phyloP scores from a whole-genome alignment of 768 basidiomycete species.

The Hypholoma fasciculare region DNA sequence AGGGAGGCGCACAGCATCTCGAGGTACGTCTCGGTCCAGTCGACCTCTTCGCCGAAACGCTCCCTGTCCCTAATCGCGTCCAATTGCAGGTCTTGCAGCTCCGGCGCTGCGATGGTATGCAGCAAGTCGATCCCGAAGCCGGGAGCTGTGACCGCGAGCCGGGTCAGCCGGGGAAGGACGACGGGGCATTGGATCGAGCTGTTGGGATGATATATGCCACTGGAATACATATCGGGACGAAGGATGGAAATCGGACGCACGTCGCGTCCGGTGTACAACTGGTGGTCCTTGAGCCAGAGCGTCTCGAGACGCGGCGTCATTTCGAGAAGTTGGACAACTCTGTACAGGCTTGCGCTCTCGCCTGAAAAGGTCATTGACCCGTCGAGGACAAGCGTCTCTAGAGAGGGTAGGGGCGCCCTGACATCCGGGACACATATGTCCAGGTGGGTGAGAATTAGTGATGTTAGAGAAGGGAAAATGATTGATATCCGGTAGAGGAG shows the following conservation, averaged over 20 bases:
- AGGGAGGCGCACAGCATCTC: background rate
- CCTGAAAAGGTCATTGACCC: background rate
- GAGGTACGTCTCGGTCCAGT: background rate
- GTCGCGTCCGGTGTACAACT: background rate
- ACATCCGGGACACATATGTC: no score
- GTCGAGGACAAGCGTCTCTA: background rate
- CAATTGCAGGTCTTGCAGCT: conserved; percentile 1
- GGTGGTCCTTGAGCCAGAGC: background rate
- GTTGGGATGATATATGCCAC: background rate
- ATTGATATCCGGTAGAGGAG: no score
- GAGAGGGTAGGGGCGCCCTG: background rate
- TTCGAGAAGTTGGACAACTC: background rate
- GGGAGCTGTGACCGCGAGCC: background rate
- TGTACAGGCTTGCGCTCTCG: background rate
- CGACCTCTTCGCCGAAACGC: background rate
- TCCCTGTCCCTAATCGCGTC: background rate
- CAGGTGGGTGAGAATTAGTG: no score
- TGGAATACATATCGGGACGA: background rate
- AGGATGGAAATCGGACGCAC: background rate
- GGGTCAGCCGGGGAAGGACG: background rate
- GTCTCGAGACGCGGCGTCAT: background rate
- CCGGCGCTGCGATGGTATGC: background rate
- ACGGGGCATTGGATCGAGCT: background rate
- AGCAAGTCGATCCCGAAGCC: background rate
- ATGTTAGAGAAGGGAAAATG: no score